Evolutionary conservation across 2,329 filamentous ascomycete genomes (phyloP), one percentile per base, ranked within the genome.

Genomic region (Pseudodiploospora longispora): DNA sequence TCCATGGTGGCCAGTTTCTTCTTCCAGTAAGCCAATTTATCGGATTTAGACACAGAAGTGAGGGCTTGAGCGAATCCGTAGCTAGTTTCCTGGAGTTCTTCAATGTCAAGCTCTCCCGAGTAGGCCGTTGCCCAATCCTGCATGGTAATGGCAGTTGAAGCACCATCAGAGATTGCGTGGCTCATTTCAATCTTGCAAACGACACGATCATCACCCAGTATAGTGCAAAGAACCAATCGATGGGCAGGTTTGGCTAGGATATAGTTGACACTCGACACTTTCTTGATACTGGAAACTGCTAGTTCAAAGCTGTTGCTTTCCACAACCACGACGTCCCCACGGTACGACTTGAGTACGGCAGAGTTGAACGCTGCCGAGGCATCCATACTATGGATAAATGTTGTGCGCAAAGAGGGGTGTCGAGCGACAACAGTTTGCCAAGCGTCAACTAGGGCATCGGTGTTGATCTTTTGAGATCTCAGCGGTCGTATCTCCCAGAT

Each of bases 101-200:
- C 19, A 19, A 19, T 19, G 19, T 19, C 19, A 19, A 19, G 19
- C 19, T 19, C 19, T 27, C 36, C 32, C 12, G 38, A 19, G 36
- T 49, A 38, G 40, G 42, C 39, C 10, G 28, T 30, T 35, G 44
- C 36, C 42, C 42, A 32, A 27, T 46, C 41, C 19, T 50, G 42
- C 33, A 51, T 12, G 12, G 47, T 10, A 12, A 47, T 44, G 19
- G 19, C 48, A 19, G 57, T 53, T 0, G 63, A 64, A 30, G 56
- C 52, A 3, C 61, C 63, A n/a, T 66, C 63, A 2, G 58, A 57
- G 9, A 65, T 42, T 2, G 58, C 55, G 40, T 66, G 64, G 40
- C 57, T 65, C 50, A 67, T 57, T 12, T 65, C 62, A 19, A 19
- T 19, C 19, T 19, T 19, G 19, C 19, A 19, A 19, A 19, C 19